phyloP scores from a whole-genome alignment of 139 green algal genomes.

The Chlorokybus atmophyticus region DNA sequence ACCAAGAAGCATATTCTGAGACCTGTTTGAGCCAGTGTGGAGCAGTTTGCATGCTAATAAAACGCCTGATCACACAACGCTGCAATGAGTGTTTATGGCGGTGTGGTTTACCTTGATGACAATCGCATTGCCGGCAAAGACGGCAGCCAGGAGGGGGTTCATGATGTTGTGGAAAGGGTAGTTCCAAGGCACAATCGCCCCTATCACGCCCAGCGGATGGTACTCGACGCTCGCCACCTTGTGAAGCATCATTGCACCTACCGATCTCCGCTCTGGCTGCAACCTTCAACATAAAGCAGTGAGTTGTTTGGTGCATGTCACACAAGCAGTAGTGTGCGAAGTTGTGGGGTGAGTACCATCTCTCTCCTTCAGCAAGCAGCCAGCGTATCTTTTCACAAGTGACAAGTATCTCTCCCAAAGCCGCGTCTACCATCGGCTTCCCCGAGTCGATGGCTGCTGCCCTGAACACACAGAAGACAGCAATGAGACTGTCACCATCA shows the following conservation, averaged over 20 bases:
- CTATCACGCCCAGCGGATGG: constrained; percentile 63
- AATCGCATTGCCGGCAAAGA: constrained; percentile 88
- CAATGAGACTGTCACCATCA: no score
- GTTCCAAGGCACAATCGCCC: constrained; percentile 96
- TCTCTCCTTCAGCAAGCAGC: constrained; percentile 68
- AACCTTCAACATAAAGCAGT: no score
- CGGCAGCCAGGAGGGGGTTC: constrained; percentile 80
- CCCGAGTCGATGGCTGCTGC: constrained; percentile 53
- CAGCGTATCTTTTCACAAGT: constrained; percentile 96
- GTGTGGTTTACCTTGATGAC: constrained; percentile 90
- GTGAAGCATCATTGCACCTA: constrained; percentile 89
- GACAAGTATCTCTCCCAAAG: constrained; percentile 85
- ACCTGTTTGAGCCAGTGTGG: neutral
- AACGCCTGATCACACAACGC: neutral
- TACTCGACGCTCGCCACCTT: constrained; percentile 85
- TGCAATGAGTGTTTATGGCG: neutral
- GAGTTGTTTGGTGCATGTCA: no score
- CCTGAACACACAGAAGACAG: no score
- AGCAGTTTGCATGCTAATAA: neutral
- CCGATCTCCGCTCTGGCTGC: constrained; percentile 28
- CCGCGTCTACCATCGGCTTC: constrained; percentile 86
- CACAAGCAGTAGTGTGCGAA: no score
- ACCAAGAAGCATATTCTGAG: constrained; percentile 83
- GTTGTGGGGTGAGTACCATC: constrained; percentile 61
- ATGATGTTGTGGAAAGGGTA: constrained; percentile 99